Evolutionary conservation across 768 basidiomycete genomes (phyloP), one percentile per base, ranked within the genome.

Genomic region (Pleurotus giganteus): DNA sequence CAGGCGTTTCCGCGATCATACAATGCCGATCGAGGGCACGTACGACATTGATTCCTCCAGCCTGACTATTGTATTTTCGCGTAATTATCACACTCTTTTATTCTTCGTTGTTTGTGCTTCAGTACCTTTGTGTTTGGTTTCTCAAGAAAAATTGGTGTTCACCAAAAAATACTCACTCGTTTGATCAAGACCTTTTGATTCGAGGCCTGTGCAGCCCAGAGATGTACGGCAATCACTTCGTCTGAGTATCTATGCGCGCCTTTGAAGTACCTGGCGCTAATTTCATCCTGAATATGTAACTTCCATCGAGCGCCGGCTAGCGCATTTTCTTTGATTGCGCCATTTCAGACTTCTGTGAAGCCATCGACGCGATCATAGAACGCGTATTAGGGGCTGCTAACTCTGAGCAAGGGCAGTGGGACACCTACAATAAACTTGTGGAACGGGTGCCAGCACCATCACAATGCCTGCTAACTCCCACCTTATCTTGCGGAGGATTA

Each of bases 1-100:
- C 24, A 31, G 52, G 39, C 39, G 28, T 28, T 56, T 34, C 24
- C 26, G 39, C 44, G 50, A 4, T 41, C 34, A 51, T 17, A 19
- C 19, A 27, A 27, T 47, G 49, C 49, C 49, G 49, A 51, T 51
- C 49, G 49, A 51, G 49, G 49, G 49, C 49, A 34, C 49, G 36
- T 23, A 24, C 32, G 49, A 51, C 49, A 47, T 47, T 27, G 49
- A 36, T 51, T 51, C 49, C n/a, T 17, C 49, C n/a, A 26, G 21
- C 15, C 37, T 23, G 12, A 9, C 9, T 19, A 23, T 23, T 8
- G 11, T 21, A 34, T 13, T 32, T 9, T 28, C 3, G 19, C 19
- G 49, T 23, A 26, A 29, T 24, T 13, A 24, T 23, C 34, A 23
- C 49, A 51, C 32, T 51, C 49, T 17, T 51, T 51, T 34, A 19